Base-by-base conservation (phyloP, 805 yeast species). In the Myxozyma udenii region DNA sequence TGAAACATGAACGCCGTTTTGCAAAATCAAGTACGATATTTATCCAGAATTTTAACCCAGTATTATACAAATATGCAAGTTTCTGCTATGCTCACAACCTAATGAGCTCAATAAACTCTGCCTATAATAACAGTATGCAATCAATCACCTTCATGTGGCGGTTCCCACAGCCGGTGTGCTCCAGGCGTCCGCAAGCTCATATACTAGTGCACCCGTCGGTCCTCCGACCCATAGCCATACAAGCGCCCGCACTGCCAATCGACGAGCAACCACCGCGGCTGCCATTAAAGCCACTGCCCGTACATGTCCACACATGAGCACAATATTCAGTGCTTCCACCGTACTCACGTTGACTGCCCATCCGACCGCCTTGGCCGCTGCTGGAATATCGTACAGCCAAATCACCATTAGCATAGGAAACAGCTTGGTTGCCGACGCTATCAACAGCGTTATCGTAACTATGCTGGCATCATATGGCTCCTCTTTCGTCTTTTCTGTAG, bases 311-410 rank as follows among this genome's bases (percentile, higher is more conserved):
- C 73, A 69, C 44, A 56, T 61, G 23, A 72, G 57, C 0, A 77
- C 74, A 9, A 78, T 74, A 22, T 73, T 67, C 30, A 82, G 62
- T 0, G 89, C 82, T 62, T 87, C 95, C 4, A 84, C 68, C n/a
- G 80, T 73, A 56, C 79, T 83, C 46, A 84, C 66, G 40, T 76
- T 76, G 0, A 85, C 84, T 2, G 83, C 77, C 59, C 80, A 71
- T 52, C 78, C 78, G 26, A 86, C 84, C 7, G 81, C 70, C 4
- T 73, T 71, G 19, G 81, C 76, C 0, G 85, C 83, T 2, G 84
- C 74, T 1, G 84, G 74, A n/a, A 85, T 78, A 64, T 93, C 96
- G 64, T 93, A 93, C 0, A 95, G 93, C 99, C 99, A 93, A 32
- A 93, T 91, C 28, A 93, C 73, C 90, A 91, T 91, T 30, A 93